A percentile compares a stretch with the other conserved stretches of the same genome.
These are phyloP conservation scores for Rhizophora apiculata DNA, from an alignment of 345 rosid genomes.

Conservation along the genomic window DNA sequence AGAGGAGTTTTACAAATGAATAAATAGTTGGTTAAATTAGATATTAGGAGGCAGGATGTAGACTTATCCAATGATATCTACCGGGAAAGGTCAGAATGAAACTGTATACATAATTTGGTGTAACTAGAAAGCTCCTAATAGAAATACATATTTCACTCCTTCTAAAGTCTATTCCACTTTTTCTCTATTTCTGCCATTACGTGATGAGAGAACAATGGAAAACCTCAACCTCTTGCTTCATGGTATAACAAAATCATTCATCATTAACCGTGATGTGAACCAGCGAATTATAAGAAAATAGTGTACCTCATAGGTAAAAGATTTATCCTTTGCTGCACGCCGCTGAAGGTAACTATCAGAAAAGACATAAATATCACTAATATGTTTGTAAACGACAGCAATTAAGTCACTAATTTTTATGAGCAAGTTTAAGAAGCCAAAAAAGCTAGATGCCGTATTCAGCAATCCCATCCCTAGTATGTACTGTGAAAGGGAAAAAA, in stretches of 20 bases:
- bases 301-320: slow-evolving; percentile 85
- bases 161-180: neutral
- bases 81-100: too few species aligned
- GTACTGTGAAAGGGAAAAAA: too few species aligned
- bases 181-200: neutral
- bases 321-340: slow-evolving; percentile 72
- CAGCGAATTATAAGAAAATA: slow-evolving; percentile 16
- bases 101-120: too few species aligned
- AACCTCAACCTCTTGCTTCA: neutral
- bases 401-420: slow-evolving; percentile 8
- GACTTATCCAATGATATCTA: neutral
- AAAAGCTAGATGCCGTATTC: slow-evolving; percentile 8
- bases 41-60: neutral
- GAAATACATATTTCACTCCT: neutral
- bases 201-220: neutral
- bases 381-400: neutral
- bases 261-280: neutral
- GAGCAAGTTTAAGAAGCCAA: slow-evolving; percentile 7
- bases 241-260: neutral
- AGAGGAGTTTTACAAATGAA: neutral
- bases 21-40: neutral
- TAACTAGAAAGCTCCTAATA: neutral
- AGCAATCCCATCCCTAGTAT: neutral
- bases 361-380: slow-evolving; percentile 19
- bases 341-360: slow-evolving; percentile 74